phyloP scores from a whole-genome alignment of 2,329 filamentous ascomycete species.

The Paraphoma sp. region DNA sequence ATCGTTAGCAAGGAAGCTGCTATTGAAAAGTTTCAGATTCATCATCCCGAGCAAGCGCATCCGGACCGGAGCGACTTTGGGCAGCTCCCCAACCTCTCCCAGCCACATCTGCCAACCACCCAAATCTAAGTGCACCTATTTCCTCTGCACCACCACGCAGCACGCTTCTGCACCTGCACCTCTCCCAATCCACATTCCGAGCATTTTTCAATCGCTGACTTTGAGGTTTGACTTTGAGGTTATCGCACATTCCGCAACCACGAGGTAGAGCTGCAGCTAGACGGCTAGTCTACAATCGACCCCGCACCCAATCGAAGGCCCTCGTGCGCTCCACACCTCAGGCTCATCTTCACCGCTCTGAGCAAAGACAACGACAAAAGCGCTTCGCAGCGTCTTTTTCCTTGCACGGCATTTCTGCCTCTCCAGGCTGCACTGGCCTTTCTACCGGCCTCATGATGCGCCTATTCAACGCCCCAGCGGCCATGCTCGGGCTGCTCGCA shows the following conservation, averaged over 20 bases:
- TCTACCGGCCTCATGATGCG: constrained; percentile 29
- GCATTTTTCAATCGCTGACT: constrained; percentile 16
- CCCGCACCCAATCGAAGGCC: constrained; percentile 21
- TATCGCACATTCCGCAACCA: constrained; percentile 3
- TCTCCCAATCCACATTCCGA: constrained; percentile 4
- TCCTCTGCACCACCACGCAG: constrained; percentile 27
- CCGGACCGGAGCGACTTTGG: constrained; percentile 9
- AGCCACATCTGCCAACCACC: constrained; percentile 26
- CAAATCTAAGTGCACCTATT: constrained; percentile 40
- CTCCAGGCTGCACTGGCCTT: constrained; percentile 12
- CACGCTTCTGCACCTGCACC: constrained; percentile 16
- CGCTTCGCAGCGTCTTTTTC: background rate
- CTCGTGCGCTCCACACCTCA: background rate
- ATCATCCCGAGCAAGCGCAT: constrained; percentile 7
- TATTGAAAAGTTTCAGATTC: constrained; percentile 1
- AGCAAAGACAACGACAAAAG: background rate
- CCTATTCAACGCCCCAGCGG: constrained; percentile 71
- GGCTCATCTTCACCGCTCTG: background rate
- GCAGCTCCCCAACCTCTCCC: constrained; percentile 33
- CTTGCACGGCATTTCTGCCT: constrained; percentile 1
- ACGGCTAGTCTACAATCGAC: constrained; percentile 21
- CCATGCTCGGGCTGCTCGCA: constrained; percentile 57
- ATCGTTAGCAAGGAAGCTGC: background rate
- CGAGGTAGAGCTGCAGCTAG: constrained; percentile 9
- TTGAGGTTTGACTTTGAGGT: constrained; percentile 16